A percentile compares a stretch with the other conserved stretches of the same genome.
phyloP scores from a whole-genome alignment of 2,329 filamentous ascomycete genomes.

The Colletotrichum phormii region DNA sequence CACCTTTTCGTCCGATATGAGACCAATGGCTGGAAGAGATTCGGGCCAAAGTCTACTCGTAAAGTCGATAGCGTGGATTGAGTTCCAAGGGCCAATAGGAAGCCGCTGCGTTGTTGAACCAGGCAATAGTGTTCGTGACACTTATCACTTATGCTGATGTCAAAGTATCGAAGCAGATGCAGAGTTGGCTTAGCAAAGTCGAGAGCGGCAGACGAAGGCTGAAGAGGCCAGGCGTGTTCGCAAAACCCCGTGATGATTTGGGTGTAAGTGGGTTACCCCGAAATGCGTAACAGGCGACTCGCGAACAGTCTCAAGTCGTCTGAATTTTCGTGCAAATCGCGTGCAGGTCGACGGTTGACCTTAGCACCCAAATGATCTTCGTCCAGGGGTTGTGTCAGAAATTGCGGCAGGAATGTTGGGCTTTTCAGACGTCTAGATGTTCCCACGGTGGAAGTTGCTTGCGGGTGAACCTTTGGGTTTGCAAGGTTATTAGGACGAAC shows the following conservation, averaged over 20 bases:
- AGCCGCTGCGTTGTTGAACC: constrained; percentile 1
- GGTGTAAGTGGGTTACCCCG: constrained; percentile 17
- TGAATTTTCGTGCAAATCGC: constrained; percentile 14
- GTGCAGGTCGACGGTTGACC: constrained; percentile 1
- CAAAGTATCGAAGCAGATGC: background rate
- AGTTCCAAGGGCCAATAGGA: constrained; percentile 6
- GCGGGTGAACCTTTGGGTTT: background rate
- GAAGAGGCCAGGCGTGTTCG: background rate
- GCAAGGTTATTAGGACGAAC: constrained; percentile 13
- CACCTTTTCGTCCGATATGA: constrained; percentile 33
- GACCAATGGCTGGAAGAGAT: constrained; percentile 14
- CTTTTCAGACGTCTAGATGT: constrained; percentile 7
- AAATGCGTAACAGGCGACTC: constrained; percentile 28
- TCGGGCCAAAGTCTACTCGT: background rate
- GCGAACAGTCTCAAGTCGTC: constrained; percentile 36
- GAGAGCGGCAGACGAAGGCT: background rate
- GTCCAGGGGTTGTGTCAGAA: constrained; percentile 33
- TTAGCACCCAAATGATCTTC: constrained; percentile 30
- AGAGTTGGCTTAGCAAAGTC: background rate
- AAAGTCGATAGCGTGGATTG: background rate
- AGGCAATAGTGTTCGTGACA: constrained; percentile 12
- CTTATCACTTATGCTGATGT: background rate
- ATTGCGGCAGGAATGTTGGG: constrained; percentile 21
- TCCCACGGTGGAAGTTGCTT: background rate
- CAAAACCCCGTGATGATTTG: constrained; percentile 4